Percentiles rank a stretch among this genome's conserved stretches.
phyloP scores from a whole-genome alignment of 768 basidiomycete species.

The Mycena maculata region DNA sequence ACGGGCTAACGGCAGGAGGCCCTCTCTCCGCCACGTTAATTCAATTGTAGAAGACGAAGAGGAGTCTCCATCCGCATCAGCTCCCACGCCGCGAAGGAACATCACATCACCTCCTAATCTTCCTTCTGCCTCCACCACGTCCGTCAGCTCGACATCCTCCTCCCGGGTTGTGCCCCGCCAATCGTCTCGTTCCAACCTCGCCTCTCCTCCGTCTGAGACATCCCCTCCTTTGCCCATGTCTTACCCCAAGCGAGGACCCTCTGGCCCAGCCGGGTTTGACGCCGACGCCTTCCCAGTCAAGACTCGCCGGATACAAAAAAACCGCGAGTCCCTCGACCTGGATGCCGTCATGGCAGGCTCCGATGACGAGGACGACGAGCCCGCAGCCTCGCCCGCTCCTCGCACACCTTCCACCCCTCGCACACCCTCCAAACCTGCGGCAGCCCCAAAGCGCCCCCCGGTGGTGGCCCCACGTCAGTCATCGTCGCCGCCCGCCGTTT shows the following conservation, averaged over 20 bases:
- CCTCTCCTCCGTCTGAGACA: conserved; percentile 36
- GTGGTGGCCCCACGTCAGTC: background rate
- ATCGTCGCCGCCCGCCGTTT: conserved; percentile 47
- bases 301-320: conserved; percentile 63
- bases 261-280: conserved; percentile 39
- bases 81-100: conserved; percentile 48
- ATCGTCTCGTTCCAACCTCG: conserved; percentile 45
- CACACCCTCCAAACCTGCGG: conserved; percentile 30
- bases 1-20: conserved; percentile 50
- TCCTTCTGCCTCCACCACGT: conserved; percentile 48
- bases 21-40: conserved; percentile 66
- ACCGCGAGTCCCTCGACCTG: conserved; percentile 77
- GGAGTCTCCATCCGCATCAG: conserved; percentile 50
- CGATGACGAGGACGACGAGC: conserved; percentile 65
- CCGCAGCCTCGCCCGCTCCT: conserved; percentile 32
- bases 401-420: conserved; percentile 33
- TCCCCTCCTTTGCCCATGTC: conserved; percentile 38
- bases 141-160: conserved; percentile 41
- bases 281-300: conserved; percentile 55
- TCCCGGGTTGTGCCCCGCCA: conserved; percentile 32
- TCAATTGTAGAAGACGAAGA: conserved; percentile 79
- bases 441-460: conserved; percentile 35
- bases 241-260: conserved; percentile 41
- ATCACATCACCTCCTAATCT: conserved; percentile 54
- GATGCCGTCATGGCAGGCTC: conserved; percentile 81